Percentiles rank a stretch among this genome's conserved stretches.
Conservation (phyloP, 495 filamentous ascomycete species). For the Podospora comata region DNA sequence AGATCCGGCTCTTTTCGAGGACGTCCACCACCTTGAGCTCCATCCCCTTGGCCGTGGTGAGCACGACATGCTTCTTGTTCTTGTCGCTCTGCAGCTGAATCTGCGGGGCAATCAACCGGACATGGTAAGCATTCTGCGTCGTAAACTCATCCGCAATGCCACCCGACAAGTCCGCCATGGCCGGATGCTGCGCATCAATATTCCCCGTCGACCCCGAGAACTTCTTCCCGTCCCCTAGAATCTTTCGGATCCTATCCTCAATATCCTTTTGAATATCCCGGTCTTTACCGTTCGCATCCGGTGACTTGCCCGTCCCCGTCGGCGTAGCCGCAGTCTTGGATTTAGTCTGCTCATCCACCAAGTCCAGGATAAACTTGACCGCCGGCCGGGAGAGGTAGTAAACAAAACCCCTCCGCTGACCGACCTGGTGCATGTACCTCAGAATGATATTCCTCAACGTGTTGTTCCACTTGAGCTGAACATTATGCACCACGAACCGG, state of each 20-base stretch:
- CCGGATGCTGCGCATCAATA: slow-evolving; percentile 32
- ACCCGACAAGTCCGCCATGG: slow-evolving; percentile 60
- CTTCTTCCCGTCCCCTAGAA: slow-evolving; percentile 79
- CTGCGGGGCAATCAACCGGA: slow-evolving; percentile 92
- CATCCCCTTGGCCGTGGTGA: slow-evolving; percentile 96
- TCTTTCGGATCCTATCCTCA: slow-evolving; percentile 80
- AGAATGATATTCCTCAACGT: slow-evolving; percentile 91
- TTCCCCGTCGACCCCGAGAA: slow-evolving; percentile 73
- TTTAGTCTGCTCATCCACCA: slow-evolving; percentile 88
- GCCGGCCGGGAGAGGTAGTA: slow-evolving; percentile 96
- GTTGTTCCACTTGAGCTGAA: slow-evolving; percentile 98
- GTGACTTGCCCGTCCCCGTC: slow-evolving; percentile 36
- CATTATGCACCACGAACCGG: slow-evolving; percentile 94
- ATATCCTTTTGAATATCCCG: slow-evolving; percentile 63
- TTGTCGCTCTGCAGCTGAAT: slow-evolving; percentile 98
- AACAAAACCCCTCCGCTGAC: slow-evolving; percentile 91
- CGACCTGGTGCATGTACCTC: slow-evolving; percentile 95
- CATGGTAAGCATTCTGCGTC: slow-evolving; percentile 89
- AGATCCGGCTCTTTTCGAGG: slow-evolving; percentile 91
- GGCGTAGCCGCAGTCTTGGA: slow-evolving; percentile 45
- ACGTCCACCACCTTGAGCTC: slow-evolving; percentile 94
- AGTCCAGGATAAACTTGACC: slow-evolving; percentile 96
- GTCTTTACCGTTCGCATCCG: slow-evolving; percentile 39
- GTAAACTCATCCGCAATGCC: slow-evolving; percentile 86
- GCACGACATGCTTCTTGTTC: slow-evolving; percentile 84